Percentiles rank a stretch among this genome's conserved stretches.
Conservation (phyloP, 768 basidiomycete species). For the Cystofilobasidium macerans region DNA sequence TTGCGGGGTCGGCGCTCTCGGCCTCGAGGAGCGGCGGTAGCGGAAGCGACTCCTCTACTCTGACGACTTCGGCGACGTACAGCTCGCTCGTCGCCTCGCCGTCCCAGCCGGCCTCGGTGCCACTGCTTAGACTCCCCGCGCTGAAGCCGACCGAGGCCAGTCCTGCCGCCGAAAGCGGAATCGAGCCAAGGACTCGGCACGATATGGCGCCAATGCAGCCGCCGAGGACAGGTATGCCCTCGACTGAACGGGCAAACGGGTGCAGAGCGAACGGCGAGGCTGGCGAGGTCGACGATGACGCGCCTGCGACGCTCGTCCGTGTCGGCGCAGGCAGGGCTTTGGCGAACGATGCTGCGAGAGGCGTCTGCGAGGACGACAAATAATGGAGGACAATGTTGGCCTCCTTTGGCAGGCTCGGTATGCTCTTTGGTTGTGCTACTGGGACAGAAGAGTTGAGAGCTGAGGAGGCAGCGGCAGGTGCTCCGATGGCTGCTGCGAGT, state of each 20-base stretch:
- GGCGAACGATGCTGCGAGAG: conserved; percentile 59
- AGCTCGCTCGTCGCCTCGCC: conserved; percentile 49
- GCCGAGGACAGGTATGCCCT: conserved; percentile 52
- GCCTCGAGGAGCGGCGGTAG: background rate
- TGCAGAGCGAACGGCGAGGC: conserved; percentile 29
- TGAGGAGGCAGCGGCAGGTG: background rate
- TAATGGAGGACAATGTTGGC: conserved; percentile 60
- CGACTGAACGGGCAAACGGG: conserved; percentile 40
- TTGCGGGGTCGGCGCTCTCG: background rate
- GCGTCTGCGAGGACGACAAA: conserved; percentile 56
- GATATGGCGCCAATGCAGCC: conserved; percentile 59
- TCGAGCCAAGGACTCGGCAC: conserved; percentile 56
- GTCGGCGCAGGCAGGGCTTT: conserved; percentile 55
- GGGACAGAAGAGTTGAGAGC: background rate
- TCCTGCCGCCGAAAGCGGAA: conserved; percentile 50
- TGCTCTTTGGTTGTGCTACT: conserved; percentile 39
- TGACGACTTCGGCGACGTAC: conserved; percentile 66
- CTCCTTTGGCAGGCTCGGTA: background rate
- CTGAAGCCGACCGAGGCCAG: conserved; percentile 28
- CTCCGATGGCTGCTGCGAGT: conserved; percentile 47
- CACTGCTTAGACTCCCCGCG: conserved; percentile 31
- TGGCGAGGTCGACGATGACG: conserved; percentile 34
- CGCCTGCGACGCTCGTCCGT: conserved; percentile 42
- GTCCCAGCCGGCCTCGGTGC: conserved; percentile 1
- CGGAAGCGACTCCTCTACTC: conserved; percentile 43